These are phyloP conservation scores for Phlebiopsis flavidoalba DNA, from an alignment of 768 basidiomycete species.

Conservation along the genomic window DNA sequence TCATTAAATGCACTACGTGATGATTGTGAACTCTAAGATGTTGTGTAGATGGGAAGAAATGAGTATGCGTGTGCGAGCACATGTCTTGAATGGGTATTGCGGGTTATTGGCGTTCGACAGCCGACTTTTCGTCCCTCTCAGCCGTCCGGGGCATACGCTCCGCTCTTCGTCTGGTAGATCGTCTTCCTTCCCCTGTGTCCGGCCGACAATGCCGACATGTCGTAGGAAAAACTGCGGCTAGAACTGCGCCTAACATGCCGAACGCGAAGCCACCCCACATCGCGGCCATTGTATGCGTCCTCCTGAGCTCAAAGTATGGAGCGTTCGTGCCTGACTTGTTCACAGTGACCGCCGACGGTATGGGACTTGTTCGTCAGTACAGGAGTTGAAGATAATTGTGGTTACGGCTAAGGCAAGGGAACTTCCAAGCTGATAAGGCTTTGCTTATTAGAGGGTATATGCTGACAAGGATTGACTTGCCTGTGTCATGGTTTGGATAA, in stretches of 20 bases:
- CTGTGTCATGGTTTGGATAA: constrained; percentile 80
- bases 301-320: constrained; percentile 33
- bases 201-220: constrained; percentile 39
- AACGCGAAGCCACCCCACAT: constrained; percentile 65
- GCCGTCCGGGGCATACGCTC: neutral
- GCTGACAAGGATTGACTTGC: constrained; percentile 26
- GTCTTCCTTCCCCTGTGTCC: constrained; percentile 12
- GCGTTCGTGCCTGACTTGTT: constrained; percentile 25
- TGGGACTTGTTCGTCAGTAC: constrained; percentile 33
- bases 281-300: constrained; percentile 53
- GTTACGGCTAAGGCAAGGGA: constrained; percentile 67
- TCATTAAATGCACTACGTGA: neutral
- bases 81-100: neutral
- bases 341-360: constrained; percentile 27
- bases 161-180: neutral
- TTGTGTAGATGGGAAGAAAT: neutral
- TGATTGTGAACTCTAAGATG: neutral
- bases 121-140: neutral
- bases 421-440: constrained; percentile 49
- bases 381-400: constrained; percentile 65
- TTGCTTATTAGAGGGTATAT: neutral
- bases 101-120: neutral
- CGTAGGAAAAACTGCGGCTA: constrained; percentile 35
- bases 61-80: neutral
- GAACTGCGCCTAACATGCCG: constrained; percentile 46